These are phyloP conservation scores for Trichoderma sp. DNA, from an alignment of 2,329 filamentous ascomycete species.

Conservation along the genomic window DNA sequence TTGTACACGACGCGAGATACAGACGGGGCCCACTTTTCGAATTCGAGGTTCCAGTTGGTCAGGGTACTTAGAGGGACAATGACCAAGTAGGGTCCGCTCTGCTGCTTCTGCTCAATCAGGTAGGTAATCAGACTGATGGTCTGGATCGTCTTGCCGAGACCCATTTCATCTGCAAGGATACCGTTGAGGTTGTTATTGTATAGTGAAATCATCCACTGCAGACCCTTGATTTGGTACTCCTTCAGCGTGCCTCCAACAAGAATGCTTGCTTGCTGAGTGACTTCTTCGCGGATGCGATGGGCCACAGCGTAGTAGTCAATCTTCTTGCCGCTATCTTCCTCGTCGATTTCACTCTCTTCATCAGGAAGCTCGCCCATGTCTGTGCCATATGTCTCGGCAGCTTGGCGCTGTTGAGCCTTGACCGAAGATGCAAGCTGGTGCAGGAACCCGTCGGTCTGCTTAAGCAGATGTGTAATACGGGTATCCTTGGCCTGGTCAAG, in stretches of 20 bases:
- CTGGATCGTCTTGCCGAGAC: slow-evolving; percentile 98
- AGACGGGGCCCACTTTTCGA: slow-evolving; percentile 96
- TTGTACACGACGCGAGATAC: slow-evolving; percentile 93
- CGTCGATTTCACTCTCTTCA: slow-evolving; percentile 69
- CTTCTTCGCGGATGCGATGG: slow-evolving; percentile 91
- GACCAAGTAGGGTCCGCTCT: slow-evolving; percentile 89
- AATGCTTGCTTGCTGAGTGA: slow-evolving; percentile 78
- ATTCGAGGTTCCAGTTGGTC: slow-evolving; percentile 98
- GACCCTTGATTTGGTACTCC: slow-evolving; percentile 96
- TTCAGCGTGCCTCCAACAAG: slow-evolving; percentile 91
- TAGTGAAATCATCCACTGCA: slow-evolving; percentile 99
- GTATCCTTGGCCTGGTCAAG: slow-evolving; percentile 99
- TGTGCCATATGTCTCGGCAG: slow-evolving; percentile 75
- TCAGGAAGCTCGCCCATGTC: slow-evolving; percentile 54
- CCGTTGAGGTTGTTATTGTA: slow-evolving; percentile 99
- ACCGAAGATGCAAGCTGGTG: slow-evolving; percentile 93
- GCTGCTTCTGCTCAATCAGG: slow-evolving; percentile 92
- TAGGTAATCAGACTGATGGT: slow-evolving; percentile 98
- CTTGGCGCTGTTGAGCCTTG: slow-evolving; percentile 86
- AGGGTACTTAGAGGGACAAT: slow-evolving; percentile 96
- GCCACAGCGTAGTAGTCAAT: slow-evolving; percentile 99
- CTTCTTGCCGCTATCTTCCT: slow-evolving; percentile 73
- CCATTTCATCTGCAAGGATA: slow-evolving; percentile 98
- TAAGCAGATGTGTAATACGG: slow-evolving; percentile 94
- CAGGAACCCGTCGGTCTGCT: slow-evolving; percentile 96